Evolutionary conservation across 106 monocot genomes (phyloP), one percentile per base, ranked within the genome.

Genomic region (Iris macrosiphon): DNA sequence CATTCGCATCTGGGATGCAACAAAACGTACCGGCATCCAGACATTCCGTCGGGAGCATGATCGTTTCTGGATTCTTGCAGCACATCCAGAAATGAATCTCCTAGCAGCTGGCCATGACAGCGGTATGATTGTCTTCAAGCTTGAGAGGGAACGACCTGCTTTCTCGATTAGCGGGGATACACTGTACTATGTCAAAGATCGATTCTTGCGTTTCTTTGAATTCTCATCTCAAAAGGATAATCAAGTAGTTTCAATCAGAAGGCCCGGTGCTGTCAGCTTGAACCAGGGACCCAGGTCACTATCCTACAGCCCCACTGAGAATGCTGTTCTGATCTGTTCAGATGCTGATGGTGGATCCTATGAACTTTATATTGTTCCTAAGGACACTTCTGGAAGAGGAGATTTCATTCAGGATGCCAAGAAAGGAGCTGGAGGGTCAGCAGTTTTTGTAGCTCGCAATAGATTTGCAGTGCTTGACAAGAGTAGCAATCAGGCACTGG

Each of bases 121-220:
- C 43, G 90, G 90, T n/a, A 91, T 91, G 90, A 78, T 91, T 41
- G 90, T 91, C 31, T 91, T 91, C 61, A 91, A 91, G 66, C 63
- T 91, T 31, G 90, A 91, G 61, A 76, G 84, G 55, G 91, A 91
- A 47, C 78, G 91, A 7, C 91, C 85, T 35, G 91, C 85, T 32
- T 91, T 91, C 55, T 67, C 81, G 59, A 66, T 91, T 6, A 75
- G 74, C 53, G 80, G 78, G 1, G 85, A 91, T 57, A 67, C 49
- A 32, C 29, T 91, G 15, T 75, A 71, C 61, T 91, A 81, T 57
- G 69, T 85, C 17, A 85, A 82, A 65, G 91, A 91, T 54, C 81
- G 91, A 16, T 91, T 85, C 49, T 65, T 91, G 18, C 77, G 91
- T 6, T 69, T 45, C 11, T 85, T 55, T 58, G 91, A 91, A 60